Conservation (phyloP, 345 rosid genomes). For the Citrus inodora region DNA sequence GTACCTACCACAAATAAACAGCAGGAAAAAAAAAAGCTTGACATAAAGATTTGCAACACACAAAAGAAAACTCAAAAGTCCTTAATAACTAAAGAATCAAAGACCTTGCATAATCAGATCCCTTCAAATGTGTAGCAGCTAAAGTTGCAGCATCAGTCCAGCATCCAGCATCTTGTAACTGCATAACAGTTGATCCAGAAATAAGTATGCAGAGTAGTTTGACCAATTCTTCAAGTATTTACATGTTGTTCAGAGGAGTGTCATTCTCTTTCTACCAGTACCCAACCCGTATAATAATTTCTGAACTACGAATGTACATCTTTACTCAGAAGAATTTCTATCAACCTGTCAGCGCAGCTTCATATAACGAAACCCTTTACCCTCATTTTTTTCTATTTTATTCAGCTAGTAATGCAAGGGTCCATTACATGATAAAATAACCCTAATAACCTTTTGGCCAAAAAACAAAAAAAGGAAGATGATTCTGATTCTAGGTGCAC, state of each 20-base stretch:
- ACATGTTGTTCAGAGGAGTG: background rate
- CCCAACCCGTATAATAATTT: background rate
- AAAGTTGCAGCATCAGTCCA: slow-evolving; percentile 99
- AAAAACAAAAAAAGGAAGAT: background rate
- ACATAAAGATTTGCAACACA: background rate
- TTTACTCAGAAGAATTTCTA: background rate
- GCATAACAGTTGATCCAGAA: slow-evolving; percentile 17
- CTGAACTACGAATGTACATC: background rate
- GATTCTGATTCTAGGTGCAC: background rate
- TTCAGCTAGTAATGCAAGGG: background rate
- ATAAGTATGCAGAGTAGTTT: background rate
- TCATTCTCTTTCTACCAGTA: background rate
- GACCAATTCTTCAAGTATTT: background rate
- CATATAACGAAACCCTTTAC: background rate
- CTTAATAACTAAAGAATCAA: background rate
- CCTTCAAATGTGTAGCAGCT: slow-evolving; percentile 92
- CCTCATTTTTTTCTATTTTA: background rate
- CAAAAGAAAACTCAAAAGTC: background rate
- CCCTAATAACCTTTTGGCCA: too few relatives aligned
- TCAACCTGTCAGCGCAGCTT: background rate
- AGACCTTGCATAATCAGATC: slow-evolving; percentile 95
- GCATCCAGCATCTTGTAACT: slow-evolving; percentile 98
- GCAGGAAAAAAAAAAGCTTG: background rate
- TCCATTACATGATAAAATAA: background rate
- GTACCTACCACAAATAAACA: background rate